phyloP scores from a whole-genome alignment of 768 basidiomycete species.

The Tulasnella sp. region DNA sequence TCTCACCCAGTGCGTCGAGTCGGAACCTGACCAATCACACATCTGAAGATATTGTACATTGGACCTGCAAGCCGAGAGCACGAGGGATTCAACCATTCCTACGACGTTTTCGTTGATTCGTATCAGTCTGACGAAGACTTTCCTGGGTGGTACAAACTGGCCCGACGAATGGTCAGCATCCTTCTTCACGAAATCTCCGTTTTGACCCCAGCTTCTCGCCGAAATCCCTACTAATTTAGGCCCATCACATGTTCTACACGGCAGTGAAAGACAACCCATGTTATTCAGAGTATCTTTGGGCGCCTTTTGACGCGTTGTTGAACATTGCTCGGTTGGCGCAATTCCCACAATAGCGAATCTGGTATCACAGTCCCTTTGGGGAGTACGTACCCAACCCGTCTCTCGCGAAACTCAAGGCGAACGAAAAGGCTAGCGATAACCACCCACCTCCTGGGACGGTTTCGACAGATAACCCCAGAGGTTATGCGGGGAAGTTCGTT shows the following conservation, averaged over 20 bases:
- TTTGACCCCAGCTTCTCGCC: background rate
- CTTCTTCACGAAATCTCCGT: conserved; percentile 23
- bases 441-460: conserved; percentile 22
- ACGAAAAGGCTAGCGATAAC: background rate
- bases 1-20: no score
- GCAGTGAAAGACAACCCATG: conserved; percentile 44
- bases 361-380: conserved; percentile 48
- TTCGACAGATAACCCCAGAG: background rate
- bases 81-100: conserved; percentile 46
- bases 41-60: conserved; percentile 45
- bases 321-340: conserved; percentile 48
- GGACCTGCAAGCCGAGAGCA: conserved; percentile 48
- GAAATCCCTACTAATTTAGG: conserved; percentile 37
- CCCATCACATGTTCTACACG: conserved; percentile 53
- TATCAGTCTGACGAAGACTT: conserved; percentile 47
- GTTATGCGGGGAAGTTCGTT: conserved; percentile 4
- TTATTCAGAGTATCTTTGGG: conserved; percentile 53
- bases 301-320: conserved; percentile 49
- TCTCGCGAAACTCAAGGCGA: background rate
- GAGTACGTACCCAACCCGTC: conserved; percentile 16
- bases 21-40: background rate
- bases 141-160: conserved; percentile 32
- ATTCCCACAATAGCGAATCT: conserved; percentile 46
- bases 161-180: conserved; percentile 45
- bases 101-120: conserved; percentile 49